Evolutionary conservation across 129 eudicot genomes (phyloP), one percentile per base, ranked within the genome.

Genomic region (Cynara cardunculus): DNA sequence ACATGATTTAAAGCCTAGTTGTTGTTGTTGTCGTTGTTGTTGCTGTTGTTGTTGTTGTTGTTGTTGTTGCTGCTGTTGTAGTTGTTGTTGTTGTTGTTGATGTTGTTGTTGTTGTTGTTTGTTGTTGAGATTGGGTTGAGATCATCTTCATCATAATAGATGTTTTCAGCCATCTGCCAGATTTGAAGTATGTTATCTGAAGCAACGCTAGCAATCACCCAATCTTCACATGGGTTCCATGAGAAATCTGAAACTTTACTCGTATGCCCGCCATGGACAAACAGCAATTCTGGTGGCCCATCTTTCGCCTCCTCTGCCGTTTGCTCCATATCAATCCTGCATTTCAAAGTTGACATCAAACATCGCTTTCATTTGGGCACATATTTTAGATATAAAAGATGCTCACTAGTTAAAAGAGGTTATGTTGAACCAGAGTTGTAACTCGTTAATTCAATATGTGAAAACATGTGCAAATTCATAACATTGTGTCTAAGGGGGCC

Each of bases 121-220:
- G 69, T 64, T 64, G 69, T 64, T 64, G 69, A 24, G 27, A 64
- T 64, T 64, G 69, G 13, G 69, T 10, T 8, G 69, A 91, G 74
- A 82, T 91, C 96, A 77, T 91, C 96, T 66, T 87, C 91, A 16
- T 91, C 96, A 71, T 89, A 92, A 82, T 91, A 91, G 71, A 91
- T 91, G 76, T 89, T 91, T 78, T 91, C 96, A 0, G 93, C 96
- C 96, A 89, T 91, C 84, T 91, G 91, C 96, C 96, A 91, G 19
- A 91, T 91, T 49, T 91, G 96, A 34, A 91, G 88, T 59, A 91
- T 89, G 69, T 91, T 91, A 65, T 91, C 96, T 73, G 89, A 92
- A 1, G 96, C 96, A 8, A 91, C 93, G 64, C 96, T 91, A 0
- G 93, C 93, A 30, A 91, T 72, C 9, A 89, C 96, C 96, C 96